phyloP scores from a whole-genome alignment of 2,329 filamentous ascomycete species.

The Microthyrium microscopicum region DNA sequence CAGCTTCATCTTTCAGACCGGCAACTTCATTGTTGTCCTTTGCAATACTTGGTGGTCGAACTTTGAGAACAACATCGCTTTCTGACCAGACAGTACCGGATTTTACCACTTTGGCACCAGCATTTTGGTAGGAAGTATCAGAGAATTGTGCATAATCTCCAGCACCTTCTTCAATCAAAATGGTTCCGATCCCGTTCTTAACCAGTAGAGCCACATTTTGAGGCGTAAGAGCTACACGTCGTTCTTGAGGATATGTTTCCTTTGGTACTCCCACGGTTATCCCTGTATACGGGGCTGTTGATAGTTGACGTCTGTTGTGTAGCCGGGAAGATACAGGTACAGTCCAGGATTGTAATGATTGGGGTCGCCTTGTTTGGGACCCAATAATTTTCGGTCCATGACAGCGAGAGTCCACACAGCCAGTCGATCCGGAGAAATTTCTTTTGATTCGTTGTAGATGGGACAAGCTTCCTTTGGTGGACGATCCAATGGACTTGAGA shows the following conservation, averaged over 20 bases:
- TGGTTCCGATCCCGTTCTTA: constrained; percentile 67
- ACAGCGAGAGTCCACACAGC: no score
- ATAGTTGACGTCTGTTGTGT: no score
- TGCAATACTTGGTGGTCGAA: constrained; percentile 52
- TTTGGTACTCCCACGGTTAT: constrained; percentile 65
- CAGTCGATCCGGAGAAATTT: no score
- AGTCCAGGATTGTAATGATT: no score
- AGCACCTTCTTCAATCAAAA: constrained; percentile 69
- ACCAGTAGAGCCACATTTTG: constrained; percentile 66
- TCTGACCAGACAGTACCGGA: constrained; percentile 48
- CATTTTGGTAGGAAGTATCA: constrained; percentile 59
- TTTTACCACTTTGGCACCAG: constrained; percentile 63
- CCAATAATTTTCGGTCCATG: no score
- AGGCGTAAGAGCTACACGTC: constrained; percentile 70
- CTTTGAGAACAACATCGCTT: constrained; percentile 69
- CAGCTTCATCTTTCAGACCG: constrained; percentile 50
- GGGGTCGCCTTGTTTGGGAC: no score
- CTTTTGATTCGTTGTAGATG: no score
- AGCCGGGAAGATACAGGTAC: no score
- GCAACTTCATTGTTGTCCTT: constrained; percentile 47
- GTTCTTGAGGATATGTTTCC: constrained; percentile 64
- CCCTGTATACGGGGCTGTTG: constrained; percentile 45
- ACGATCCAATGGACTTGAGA: no score
- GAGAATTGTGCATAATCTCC: constrained; percentile 61
- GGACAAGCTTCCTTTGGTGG: no score